These are phyloP conservation scores for Pholiota adiposa DNA, from an alignment of 1,284 basidiomycete genomes.

Conservation along the genomic window DNA sequence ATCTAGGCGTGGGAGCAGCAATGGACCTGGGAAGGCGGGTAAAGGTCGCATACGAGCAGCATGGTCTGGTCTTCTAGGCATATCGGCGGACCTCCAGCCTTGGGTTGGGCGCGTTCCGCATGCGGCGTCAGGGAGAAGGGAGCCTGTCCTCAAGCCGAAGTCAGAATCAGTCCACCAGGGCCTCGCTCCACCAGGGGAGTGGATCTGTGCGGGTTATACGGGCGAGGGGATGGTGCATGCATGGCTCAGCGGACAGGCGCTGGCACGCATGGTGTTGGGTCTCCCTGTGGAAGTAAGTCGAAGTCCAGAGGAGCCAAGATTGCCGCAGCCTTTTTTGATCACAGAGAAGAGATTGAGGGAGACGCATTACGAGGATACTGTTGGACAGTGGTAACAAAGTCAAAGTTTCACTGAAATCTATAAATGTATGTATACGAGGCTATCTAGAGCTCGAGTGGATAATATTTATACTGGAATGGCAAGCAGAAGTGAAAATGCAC, in stretches of 20 bases:
- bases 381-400: not conserved
- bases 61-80: slow-evolving; percentile 66
- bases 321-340: too few relatives aligned
- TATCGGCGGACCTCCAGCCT: slow-evolving; percentile 54
- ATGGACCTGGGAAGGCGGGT: slow-evolving; percentile 13
- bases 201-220: slow-evolving; percentile 51
- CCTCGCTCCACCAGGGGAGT: slow-evolving; percentile 45
- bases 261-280: not conserved
- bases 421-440: too few relatives aligned
- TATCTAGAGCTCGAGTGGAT: too few relatives aligned
- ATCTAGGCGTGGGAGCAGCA: not conserved
- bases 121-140: slow-evolving; percentile 33
- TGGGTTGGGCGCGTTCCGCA: slow-evolving; percentile 61
- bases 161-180: slow-evolving; percentile 32
- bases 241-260: not conserved
- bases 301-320: too few relatives aligned
- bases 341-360: slow-evolving; percentile 44
- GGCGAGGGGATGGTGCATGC: not conserved
- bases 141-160: slow-evolving; percentile 12
- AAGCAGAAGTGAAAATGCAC: too few relatives aligned
- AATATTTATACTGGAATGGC: too few relatives aligned
- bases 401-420: too few relatives aligned
- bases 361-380: slow-evolving; percentile 15
- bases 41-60: slow-evolving; percentile 48
- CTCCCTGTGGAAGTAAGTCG: not conserved